Conservation (phyloP, 2,329 filamentous ascomycete species). For the Fusarium sp. region DNA sequence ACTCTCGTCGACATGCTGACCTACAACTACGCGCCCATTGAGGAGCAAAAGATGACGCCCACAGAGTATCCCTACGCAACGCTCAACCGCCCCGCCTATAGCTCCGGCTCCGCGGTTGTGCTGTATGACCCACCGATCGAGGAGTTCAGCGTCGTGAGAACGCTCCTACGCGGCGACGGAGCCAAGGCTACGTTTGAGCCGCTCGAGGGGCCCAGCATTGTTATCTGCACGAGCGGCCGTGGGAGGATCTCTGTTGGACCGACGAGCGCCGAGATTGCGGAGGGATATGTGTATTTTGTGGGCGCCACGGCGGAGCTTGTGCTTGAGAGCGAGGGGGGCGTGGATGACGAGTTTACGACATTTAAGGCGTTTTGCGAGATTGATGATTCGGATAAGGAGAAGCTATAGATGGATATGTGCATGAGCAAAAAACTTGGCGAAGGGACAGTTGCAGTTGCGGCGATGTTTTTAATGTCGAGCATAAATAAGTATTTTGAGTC, state of each 20-base stretch:
- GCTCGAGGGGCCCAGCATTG: conserved; percentile 86
- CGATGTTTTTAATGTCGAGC: conserved; percentile 14
- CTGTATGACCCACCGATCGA: conserved; percentile 97
- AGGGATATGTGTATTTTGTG: conserved; percentile 83
- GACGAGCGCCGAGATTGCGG: conserved; percentile 77
- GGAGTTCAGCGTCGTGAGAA: conserved; percentile 90
- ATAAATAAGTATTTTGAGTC: too few relatives aligned
- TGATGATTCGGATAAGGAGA: conserved; percentile 53
- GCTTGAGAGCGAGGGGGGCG: conserved; percentile 70
- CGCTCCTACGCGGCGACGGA: conserved; percentile 73
- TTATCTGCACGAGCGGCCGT: conserved; percentile 86
- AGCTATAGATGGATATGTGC: conserved; percentile 24
- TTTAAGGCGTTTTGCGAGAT: conserved; percentile 97
- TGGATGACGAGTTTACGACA: conserved; percentile 78
- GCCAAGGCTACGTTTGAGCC: conserved; percentile 89
- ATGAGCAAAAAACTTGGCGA: conserved; percentile 8
- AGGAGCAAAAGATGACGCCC: conserved; percentile 91
- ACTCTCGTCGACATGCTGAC: conserved; percentile 92
- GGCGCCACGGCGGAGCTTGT: conserved; percentile 87
- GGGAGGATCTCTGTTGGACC: conserved; percentile 87
- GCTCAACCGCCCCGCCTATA: conserved; percentile 83
- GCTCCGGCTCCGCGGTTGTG: conserved; percentile 73
- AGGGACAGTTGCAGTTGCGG: background rate
- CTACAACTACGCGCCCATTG: conserved; percentile 93
- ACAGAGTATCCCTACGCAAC: conserved; percentile 85